These are phyloP conservation scores for Kluyveromyces sp. DNA, from an alignment of 1,139 yeast genomes.

Conservation along the genomic window DNA sequence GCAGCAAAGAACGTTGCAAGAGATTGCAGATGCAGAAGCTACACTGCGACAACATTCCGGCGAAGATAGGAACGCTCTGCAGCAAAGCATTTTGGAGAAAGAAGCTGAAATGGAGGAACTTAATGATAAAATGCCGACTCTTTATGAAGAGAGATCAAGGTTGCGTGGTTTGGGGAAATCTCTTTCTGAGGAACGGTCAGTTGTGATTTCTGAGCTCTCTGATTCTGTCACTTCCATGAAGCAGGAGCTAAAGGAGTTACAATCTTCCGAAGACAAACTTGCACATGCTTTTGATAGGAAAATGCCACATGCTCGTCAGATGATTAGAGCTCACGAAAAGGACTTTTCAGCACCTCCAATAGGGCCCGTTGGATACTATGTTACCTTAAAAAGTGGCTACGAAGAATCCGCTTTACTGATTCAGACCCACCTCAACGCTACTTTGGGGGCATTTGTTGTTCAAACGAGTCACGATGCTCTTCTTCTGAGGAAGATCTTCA, in stretches of 20 bases:
- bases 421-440: constrained; percentile 44
- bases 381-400: constrained; percentile 50
- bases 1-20: constrained; percentile 34
- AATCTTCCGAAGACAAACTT: constrained; percentile 7
- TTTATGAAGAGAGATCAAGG: constrained; percentile 10
- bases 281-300: constrained; percentile 41
- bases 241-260: constrained; percentile 8
- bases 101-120: constrained; percentile 16
- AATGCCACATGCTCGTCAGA: constrained; percentile 39
- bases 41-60: constrained; percentile 27
- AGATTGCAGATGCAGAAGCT: constrained; percentile 37
- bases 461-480: constrained; percentile 54
- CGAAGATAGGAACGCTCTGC: constrained; percentile 20
- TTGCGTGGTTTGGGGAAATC: not conserved
- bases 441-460: constrained; percentile 63
- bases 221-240: constrained; percentile 14
- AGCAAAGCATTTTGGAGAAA: not conserved
- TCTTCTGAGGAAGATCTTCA: constrained; percentile 41
- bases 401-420: constrained; percentile 57
- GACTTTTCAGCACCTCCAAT: constrained; percentile 47
- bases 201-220: not conserved
- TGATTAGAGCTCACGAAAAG: constrained; percentile 33
- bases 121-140: constrained; percentile 11
- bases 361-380: constrained; percentile 76
- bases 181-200: not conserved